phyloP scores from a whole-genome alignment of 345 rosid species.

The Eucalyptus sp. region DNA sequence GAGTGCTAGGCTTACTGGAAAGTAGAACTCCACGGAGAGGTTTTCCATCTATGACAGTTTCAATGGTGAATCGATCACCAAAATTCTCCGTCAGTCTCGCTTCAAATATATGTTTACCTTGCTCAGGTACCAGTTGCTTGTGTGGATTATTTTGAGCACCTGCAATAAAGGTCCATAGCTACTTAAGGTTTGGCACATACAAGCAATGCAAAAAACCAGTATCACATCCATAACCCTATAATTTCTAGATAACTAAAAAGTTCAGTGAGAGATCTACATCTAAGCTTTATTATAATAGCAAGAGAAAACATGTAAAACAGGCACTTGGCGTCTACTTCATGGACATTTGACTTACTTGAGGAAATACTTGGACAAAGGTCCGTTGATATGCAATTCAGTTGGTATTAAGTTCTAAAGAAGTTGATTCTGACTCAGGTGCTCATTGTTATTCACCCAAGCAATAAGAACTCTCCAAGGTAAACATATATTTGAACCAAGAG shows the following conservation, averaged over 20 bases:
- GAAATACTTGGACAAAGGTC: too few species aligned
- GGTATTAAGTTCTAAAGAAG: neutral
- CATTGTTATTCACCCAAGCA: neutral
- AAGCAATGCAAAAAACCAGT: neutral
- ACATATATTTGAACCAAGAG: too few species aligned
- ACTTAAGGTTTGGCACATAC: neutral
- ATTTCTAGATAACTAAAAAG: too few species aligned
- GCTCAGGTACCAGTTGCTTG: constrained; percentile 11
- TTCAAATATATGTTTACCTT: constrained; percentile 61
- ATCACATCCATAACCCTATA: neutral
- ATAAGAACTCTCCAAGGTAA: neutral
- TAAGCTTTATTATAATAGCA: too few species aligned
- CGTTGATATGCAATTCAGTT: neutral
- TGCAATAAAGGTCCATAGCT: constrained; percentile 7
- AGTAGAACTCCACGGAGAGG: constrained; percentile 69
- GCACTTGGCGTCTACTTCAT: neutral
- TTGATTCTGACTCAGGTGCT: neutral
- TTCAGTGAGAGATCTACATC: neutral
- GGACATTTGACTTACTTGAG: neutral
- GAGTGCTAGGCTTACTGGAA: constrained; percentile 37
- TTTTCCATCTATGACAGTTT: constrained; percentile 76
- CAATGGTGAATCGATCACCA: constrained; percentile 60
- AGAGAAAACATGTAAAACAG: neutral
- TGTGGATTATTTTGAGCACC: constrained; percentile 27
- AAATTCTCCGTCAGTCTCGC: constrained; percentile 61